Base-by-base conservation (phyloP, 2,329 filamentous ascomycete species). In the Trichoderma cornu-damae region DNA sequence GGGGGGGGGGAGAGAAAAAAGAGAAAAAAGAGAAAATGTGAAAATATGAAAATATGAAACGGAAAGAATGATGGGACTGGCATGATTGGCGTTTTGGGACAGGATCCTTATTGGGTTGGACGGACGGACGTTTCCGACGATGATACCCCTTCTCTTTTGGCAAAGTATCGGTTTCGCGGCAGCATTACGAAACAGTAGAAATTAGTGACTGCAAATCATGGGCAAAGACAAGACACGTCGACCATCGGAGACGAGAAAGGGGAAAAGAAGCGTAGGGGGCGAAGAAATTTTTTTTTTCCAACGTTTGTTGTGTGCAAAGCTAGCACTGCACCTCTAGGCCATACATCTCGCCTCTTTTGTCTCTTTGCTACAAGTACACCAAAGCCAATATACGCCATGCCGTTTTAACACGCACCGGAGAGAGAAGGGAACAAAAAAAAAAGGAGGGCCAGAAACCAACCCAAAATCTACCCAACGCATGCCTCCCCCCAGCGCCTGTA, bases 61-160 rank as follows among this genome's bases (percentile, higher is more conserved):
- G n/a, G 11, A 34, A 46, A 22, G 3, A 55, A 9, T 20, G 16
- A 20, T 32, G 18, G 51, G n/a, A 38, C 35, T n/a, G n/a, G 50
- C 46, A 62, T 63, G 37, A 57, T 56, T 61, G 64, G 66, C 66
- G 65, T 69, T 69, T 61, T 40, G 11, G 44, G n/a, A n/a, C n/a
- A n/a, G 58, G 20, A 37, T 57, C n/a, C 12, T 22, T 28, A 37
- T 44, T 50, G 38, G 46, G 46, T 38, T 44, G 46, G 30, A 44
- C 38, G 30, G 37, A 51, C 35, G 28, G 32, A 42, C 42, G 12
- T 52, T 32, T 52, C 24, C 38, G 22, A 53, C 20, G 56, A 58
- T 58, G 48, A 49, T 54, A 47, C 46, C 54, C 54, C 44, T n/a
- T n/a, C 30, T 12, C 1, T 42, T 30, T 11, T 34, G 20, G 35